Conservation (phyloP, 495 filamentous ascomycete genomes). For the Aspergillus sclerotiicarbonarius region DNA sequence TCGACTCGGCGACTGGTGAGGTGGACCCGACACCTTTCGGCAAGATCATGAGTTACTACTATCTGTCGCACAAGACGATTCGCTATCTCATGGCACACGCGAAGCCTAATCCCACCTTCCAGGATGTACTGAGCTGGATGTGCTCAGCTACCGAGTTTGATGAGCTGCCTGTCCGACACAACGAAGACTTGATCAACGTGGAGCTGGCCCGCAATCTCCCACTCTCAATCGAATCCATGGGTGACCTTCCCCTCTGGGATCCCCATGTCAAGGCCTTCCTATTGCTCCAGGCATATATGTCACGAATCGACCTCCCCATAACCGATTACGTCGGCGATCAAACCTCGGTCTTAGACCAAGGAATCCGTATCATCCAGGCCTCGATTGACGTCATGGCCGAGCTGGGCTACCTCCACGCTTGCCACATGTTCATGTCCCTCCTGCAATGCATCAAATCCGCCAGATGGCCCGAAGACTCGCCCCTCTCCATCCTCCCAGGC, state of each 20-base stretch:
- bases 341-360: constrained; percentile 85
- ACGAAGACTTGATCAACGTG: constrained; percentile 96
- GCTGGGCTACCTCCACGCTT: constrained; percentile 72
- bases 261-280: constrained; percentile 97
- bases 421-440: constrained; percentile 74
- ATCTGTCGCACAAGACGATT: constrained; percentile 94
- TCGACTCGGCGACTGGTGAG: constrained; percentile 78
- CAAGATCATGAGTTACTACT: constrained; percentile 99
- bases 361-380: constrained; percentile 90
- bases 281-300: constrained; percentile 91
- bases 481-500: constrained; percentile 80
- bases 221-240: constrained; percentile 63
- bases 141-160: constrained; percentile 92
- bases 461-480: constrained; percentile 81
- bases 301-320: constrained; percentile 86
- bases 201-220: constrained; percentile 82
- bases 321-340: constrained; percentile 97
- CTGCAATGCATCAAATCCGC: constrained; percentile 91
- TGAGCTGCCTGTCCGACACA: constrained; percentile 97
- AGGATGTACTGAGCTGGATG: constrained; percentile 91
- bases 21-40: constrained; percentile 85
- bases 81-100: constrained; percentile 74
- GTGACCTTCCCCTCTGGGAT: constrained; percentile 89
- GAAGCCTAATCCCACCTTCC: constrained; percentile 73
- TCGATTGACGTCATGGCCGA: constrained; percentile 94